Evolutionary conservation across 2,329 filamentous ascomycete genomes (phyloP).

Genomic region (Trichoderma oligosporum): DNA sequence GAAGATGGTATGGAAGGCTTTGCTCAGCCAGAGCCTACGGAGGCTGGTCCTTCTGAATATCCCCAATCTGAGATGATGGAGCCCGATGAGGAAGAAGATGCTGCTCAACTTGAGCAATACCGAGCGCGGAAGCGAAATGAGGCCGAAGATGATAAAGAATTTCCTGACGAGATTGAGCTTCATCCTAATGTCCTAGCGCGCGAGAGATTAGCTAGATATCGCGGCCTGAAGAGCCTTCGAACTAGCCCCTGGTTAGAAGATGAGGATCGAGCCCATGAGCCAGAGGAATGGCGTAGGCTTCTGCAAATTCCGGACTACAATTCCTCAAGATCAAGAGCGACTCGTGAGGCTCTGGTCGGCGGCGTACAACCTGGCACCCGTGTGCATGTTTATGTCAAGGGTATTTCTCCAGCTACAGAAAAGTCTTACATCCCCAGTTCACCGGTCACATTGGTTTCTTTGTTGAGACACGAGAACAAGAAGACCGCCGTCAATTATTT

Average conservation of each 20-base stretch:
- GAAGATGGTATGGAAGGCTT: slow-evolving; percentile 79
- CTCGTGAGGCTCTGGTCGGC: slow-evolving; percentile 82
- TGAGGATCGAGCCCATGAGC: slow-evolving; percentile 82
- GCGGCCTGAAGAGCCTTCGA: slow-evolving; percentile 86
- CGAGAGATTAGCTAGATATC: slow-evolving; percentile 80
- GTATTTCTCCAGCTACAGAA: slow-evolving; percentile 42
- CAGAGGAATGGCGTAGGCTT: slow-evolving; percentile 82
- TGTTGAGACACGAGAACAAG: slow-evolving; percentile 94
- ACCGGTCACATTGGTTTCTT: slow-evolving; percentile 75
- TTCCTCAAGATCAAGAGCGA: slow-evolving; percentile 69
- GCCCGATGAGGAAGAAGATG: slow-evolving; percentile 76
- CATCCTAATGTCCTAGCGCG: slow-evolving; percentile 81
- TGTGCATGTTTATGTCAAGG: slow-evolving; percentile 71
- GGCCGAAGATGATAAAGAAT: slow-evolving; percentile 85
- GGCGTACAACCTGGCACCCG: slow-evolving; percentile 80
- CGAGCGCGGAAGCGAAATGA: slow-evolving; percentile 74
- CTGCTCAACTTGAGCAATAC: slow-evolving; percentile 76
- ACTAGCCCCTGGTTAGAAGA: slow-evolving; percentile 85
- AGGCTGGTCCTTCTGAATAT: slow-evolving; percentile 81
- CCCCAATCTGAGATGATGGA: slow-evolving; percentile 90
- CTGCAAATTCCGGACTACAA: slow-evolving; percentile 89
- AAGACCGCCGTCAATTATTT: slow-evolving; percentile 85
- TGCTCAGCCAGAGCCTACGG: slow-evolving; percentile 64
- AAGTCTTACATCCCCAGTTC: slow-evolving; percentile 45
- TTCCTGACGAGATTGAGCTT: slow-evolving; percentile 95